Base-by-base conservation (phyloP, 148 eudicot genomes). In the Agrostemma githago region DNA sequence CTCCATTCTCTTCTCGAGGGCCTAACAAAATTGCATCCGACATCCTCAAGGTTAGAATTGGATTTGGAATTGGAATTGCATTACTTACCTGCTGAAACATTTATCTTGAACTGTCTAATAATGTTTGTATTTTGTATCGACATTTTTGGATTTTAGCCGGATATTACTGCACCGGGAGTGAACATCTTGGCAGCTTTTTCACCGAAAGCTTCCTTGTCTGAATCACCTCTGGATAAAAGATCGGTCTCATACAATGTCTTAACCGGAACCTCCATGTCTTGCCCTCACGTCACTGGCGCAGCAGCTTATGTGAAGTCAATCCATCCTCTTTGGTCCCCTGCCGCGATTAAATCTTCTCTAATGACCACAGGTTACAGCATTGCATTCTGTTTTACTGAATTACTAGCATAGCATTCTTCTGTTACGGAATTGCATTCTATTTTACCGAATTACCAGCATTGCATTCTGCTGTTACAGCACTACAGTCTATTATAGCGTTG, bases 281-380 rank as follows among this genome's bases (percentile, higher is more conserved):
- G 89, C 62, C 96, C 96, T 58, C 96, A 90, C 68, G 92, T 73
- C 38, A 71, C 92, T 4, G 89, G 89, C 16, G 89, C 83, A 4
- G 90, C 82, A 46, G 92, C 86, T 37, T 85, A 83, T 71, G 66
- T 90, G 2, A 90, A 87, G 53, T 71, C 86, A 1, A 26, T 82
- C n/a, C 92, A 88, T 76, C 96, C 90, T 2, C 73, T 77, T 3
- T 90, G 96, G 96, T 86, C 92, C 65, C 85, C 90, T 77, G 71
- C 96, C 0, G 92, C 92, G 3, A 78, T 90, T n/a, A 86, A 83
- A 81, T 90, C 96, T 10, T 82, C 96, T 76, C 81, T 90, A 16
- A 88, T 90, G 89, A 88, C 96, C 16, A 85, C 92, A 12, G 90
- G 96, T 85, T 72, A 53, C 43, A 34, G 40, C 76, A 69, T 26